Base-by-base conservation (phyloP, 345 rosid genomes). In the Leavenworthia alabamica region DNA sequence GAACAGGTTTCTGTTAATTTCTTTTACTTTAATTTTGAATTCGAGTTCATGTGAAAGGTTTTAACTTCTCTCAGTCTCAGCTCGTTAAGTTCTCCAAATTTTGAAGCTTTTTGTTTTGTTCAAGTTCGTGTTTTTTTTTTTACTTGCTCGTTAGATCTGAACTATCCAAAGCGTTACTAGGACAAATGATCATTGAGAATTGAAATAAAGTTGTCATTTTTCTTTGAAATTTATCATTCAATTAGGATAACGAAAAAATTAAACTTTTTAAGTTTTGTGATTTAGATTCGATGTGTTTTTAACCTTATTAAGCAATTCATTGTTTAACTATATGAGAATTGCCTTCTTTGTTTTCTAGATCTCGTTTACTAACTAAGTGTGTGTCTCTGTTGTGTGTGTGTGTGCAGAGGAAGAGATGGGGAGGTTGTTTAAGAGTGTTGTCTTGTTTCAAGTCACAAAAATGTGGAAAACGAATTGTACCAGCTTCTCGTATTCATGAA, bases 401-500 rank as follows among this genome's bases (percentile, higher is more conserved):
- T 49, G 22, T 26, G 52, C 83, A 93, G 94, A 77, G 83, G 71
- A 93, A 89, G 79, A 79, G 96, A 75, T 93, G 99, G 97, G 93
- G 88, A 64, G 91, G 94, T 14, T 93, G 97, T 73, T 83, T 75
- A 78, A 85, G 86, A 41, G 85, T 88, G 31, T 80, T 93, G 26
- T 78, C 97, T 19, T 93, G 97, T 73, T 89, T 93, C 61, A 77
- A 85, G 67, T 42, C 82, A 7, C 89, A 89, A 36, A 89, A 89
- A 78, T 89, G 97, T 6, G 94, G 99, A 43, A 93, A 81, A 70
- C 83, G 99, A 3, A 89, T 93, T 17, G 96, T 83, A 13, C 97
- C 99, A 0, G 88, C 97, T 3, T 77, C 91, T 73, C 94, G 99
- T 27, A 79, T 81, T 63, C 94, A 86, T 0, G 99, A 93, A 54